phyloP scores from a whole-genome alignment of 345 rosid genomes.

The Citrus trifoliata region DNA sequence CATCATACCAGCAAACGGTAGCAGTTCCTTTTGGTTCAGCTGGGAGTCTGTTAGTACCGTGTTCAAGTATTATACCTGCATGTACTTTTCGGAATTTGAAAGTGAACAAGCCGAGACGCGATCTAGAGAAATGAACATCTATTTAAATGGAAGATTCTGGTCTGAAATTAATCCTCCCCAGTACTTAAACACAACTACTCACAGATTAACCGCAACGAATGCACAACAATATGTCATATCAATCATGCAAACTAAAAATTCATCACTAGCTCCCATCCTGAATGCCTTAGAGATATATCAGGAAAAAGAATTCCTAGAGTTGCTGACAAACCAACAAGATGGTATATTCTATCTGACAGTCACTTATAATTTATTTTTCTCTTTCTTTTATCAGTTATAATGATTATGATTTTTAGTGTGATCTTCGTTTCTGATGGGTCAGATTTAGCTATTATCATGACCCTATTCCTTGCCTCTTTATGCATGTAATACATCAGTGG shows the following conservation, averaged over 20 bases:
- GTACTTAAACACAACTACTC: slow-evolving; percentile 22
- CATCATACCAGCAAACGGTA: too few species aligned
- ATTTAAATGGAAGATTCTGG: slow-evolving; percentile 18
- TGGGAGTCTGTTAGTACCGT: not conserved
- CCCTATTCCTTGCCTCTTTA: too few species aligned
- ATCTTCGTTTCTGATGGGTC: too few species aligned
- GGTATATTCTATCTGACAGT: not conserved
- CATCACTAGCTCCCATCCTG: not conserved
- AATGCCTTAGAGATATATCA: not conserved
- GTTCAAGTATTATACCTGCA: slow-evolving; percentile 1
- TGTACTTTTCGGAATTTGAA: slow-evolving; percentile 39
- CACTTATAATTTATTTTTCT: too few species aligned
- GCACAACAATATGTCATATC: slow-evolving; percentile 17
- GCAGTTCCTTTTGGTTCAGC: rapidly evolving
- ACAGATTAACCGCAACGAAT: not conserved
- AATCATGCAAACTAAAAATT: not conserved
- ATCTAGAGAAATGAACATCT: slow-evolving; percentile 28
- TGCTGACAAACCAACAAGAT: not conserved
- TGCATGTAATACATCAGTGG: slow-evolving; percentile 16
- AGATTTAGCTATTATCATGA: too few species aligned
- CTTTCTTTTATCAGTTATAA: too few species aligned
- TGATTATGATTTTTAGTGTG: too few species aligned
- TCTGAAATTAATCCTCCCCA: slow-evolving; percentile 19
- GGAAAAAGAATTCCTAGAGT: not conserved
- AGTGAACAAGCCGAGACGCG: slow-evolving; percentile 20